Evolutionary conservation across 768 basidiomycete species (phyloP).

Genomic region (Daedaleopsis sinensis): DNA sequence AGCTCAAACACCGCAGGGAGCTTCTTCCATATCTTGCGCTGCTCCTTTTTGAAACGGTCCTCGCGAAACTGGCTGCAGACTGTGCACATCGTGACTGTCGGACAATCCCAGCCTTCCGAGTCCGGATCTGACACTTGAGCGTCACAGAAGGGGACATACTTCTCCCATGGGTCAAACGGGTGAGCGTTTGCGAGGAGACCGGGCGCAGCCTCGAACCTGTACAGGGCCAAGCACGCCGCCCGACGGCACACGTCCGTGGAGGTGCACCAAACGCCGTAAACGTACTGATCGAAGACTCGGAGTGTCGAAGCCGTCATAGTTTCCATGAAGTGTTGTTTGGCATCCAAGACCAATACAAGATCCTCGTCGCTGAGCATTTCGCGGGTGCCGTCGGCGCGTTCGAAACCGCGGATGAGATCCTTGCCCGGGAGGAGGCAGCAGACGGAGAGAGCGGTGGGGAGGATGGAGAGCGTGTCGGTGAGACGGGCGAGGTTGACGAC

Average conservation of each 20-base stretch:
- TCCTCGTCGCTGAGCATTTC: conserved; percentile 3
- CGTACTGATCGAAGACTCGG: background rate
- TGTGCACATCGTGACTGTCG: background rate
- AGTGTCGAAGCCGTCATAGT: background rate
- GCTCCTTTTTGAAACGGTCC: background rate
- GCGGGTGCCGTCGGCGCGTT: background rate
- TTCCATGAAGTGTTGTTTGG: background rate
- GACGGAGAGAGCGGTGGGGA: conserved; percentile 5
- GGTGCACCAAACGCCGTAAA: background rate
- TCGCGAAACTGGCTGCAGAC: background rate
- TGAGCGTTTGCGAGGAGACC: background rate
- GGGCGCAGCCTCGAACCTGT: background rate
- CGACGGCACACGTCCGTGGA: background rate
- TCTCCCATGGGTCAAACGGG: background rate
- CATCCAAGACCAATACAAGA: background rate
- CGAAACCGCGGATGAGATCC: background rate
- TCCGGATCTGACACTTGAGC: background rate
- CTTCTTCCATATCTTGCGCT: background rate
- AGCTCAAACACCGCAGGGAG: background rate
- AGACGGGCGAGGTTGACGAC: conserved; percentile 13
- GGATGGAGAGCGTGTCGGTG: conserved; percentile 1
- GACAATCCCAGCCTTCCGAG: no score
- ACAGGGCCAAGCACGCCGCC: background rate
- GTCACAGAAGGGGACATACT: background rate
- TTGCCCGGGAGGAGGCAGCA: conserved; percentile 1